A percentile compares a stretch with the other conserved stretches of the same genome.
These are phyloP conservation scores for Endocarpon pusillum DNA, from an alignment of 495 filamentous ascomycete species.

Conservation along the genomic window DNA sequence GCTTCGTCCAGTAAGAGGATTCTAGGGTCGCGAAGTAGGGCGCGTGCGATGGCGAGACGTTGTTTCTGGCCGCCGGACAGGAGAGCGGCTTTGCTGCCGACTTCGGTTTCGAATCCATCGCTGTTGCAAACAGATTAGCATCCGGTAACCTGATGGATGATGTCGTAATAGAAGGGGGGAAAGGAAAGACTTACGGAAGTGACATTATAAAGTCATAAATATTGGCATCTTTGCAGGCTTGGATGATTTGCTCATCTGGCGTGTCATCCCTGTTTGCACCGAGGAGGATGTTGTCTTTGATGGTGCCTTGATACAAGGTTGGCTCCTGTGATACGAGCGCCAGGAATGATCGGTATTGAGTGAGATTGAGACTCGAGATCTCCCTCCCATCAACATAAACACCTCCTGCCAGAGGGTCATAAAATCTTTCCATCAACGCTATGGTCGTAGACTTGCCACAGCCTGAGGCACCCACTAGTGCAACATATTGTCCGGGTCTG, in stretches of 20 bases:
- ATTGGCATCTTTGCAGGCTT: conserved; percentile 56
- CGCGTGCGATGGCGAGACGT: conserved; percentile 44
- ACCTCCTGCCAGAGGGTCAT: conserved; percentile 58
- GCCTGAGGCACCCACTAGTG: conserved; percentile 65
- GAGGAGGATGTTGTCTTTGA: conserved; percentile 67
- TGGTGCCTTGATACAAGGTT: conserved; percentile 70
- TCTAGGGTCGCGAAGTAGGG: conserved; percentile 38
- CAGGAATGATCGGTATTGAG: conserved; percentile 56
- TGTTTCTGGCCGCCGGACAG: conserved; percentile 55
- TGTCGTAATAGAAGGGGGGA: too few species aligned
- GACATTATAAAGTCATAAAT: conserved; percentile 62
- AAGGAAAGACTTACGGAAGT: conserved; percentile 21
- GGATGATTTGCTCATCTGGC: conserved; percentile 45
- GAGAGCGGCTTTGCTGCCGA: conserved; percentile 40
- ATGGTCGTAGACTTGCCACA: conserved; percentile 79
- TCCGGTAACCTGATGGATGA: too few species aligned
- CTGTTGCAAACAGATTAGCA: too few species aligned
- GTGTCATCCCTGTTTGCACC: conserved; percentile 46
- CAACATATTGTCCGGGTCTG: conserved; percentile 61
- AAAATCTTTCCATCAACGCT: conserved; percentile 67
- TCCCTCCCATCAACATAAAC: conserved; percentile 59
- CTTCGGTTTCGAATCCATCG: conserved; percentile 32
- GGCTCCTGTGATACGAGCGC: conserved; percentile 78
- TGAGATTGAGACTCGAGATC: conserved; percentile 57
- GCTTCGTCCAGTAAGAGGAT: conserved; percentile 36